These are phyloP conservation scores for Apiotrichum gracile DNA, from an alignment of 1,284 basidiomycete species.

Conservation along the genomic window DNA sequence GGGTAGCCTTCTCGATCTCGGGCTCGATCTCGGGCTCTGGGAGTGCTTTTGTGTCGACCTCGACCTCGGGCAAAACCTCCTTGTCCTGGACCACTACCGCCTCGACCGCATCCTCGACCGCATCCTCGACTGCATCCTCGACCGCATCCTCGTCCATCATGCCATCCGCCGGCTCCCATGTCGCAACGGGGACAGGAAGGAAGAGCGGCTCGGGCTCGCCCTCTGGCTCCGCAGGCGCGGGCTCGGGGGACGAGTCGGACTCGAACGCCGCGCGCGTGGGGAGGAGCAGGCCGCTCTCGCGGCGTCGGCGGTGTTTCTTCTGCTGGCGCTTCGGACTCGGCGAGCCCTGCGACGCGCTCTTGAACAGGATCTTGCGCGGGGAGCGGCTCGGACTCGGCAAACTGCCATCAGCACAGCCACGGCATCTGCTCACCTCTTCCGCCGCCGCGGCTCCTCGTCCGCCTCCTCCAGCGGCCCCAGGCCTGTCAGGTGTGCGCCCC, in stretches of 20 bases:
- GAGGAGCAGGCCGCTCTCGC: conserved; percentile 8
- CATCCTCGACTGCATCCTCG: too few species aligned
- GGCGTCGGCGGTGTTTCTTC: neutral
- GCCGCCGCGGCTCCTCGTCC: neutral
- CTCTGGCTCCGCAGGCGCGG: neutral
- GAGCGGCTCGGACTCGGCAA: neutral
- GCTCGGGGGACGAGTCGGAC: neutral
- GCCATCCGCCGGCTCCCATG: too few species aligned
- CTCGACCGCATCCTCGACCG: too few species aligned
- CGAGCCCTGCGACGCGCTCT: neutral
- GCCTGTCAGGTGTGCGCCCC: neutral
- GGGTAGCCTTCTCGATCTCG: too few species aligned
- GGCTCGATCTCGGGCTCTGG: too few species aligned
- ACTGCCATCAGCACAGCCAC: neutral
- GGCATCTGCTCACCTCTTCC: neutral
- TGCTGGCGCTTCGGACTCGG: conserved; percentile 1
- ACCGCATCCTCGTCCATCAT: too few species aligned
- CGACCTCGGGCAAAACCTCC: too few species aligned
- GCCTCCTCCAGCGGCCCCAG: neutral
- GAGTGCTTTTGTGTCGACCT: too few species aligned
- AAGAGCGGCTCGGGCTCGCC: neutral
- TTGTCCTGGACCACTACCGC: too few species aligned
- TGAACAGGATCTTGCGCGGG: neutral
- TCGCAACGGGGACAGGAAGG: too few species aligned
- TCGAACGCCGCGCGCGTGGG: neutral